Evolutionary conservation across 2,329 filamentous ascomycete genomes (phyloP).

Genomic region (Neobulgaria alba): DNA sequence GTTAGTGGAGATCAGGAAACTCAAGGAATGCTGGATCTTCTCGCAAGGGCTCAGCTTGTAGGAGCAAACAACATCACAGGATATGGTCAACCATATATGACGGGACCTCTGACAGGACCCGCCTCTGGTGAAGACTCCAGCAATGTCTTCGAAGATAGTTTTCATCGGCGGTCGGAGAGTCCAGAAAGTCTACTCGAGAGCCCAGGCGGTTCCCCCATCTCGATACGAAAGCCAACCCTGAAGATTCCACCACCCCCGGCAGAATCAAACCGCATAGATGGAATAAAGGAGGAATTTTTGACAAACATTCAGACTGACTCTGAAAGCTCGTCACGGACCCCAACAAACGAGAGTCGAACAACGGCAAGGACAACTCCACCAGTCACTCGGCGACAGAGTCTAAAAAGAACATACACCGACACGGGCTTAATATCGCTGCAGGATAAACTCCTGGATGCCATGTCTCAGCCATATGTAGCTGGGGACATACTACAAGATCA

Average conservation of each 20-base stretch:
- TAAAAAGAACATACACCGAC: constrained; percentile 88
- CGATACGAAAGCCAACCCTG: constrained; percentile 11
- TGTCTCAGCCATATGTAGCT: constrained; percentile 62
- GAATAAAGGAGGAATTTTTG: constrained; percentile 13
- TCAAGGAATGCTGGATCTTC: constrained; percentile 82
- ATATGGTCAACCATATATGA: constrained; percentile 35
- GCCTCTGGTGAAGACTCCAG: constrained; percentile 56
- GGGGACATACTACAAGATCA: constrained; percentile 22
- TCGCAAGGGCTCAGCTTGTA: constrained; percentile 73
- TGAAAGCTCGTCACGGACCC: constrained; percentile 43
- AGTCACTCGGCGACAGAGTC: constrained; percentile 50
- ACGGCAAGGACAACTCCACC: constrained; percentile 46
- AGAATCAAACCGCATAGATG: constrained; percentile 14
- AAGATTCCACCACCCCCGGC: constrained; percentile 6
- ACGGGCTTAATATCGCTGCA: constrained; percentile 65
- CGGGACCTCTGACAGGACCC: constrained; percentile 72
- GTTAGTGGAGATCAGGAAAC: constrained; percentile 76
- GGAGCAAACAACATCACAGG: constrained; percentile 53
- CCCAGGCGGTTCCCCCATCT: constrained; percentile 18
- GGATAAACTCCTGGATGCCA: constrained; percentile 73
- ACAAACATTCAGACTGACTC: constrained; percentile 29
- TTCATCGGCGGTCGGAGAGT: constrained; percentile 47
- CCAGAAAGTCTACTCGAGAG: constrained; percentile 39
- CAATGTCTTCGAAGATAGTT: constrained; percentile 81
- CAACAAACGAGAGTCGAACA: constrained; percentile 47